phyloP scores from a whole-genome alignment of 2,329 filamentous ascomycete species.

The Neofusicoccum umdonicola region DNA sequence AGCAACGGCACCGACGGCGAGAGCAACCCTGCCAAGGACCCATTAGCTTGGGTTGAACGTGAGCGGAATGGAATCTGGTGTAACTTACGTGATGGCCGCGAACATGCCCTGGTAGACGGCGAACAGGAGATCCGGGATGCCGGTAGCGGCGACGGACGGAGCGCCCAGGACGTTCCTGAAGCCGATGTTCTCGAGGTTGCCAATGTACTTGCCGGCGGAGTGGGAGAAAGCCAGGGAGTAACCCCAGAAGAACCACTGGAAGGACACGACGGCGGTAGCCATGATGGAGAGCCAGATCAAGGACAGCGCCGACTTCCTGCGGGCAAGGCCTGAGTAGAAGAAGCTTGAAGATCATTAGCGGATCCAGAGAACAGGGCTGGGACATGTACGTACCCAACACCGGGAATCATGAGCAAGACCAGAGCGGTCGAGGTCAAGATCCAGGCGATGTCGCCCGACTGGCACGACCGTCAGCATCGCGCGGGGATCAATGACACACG shows the following conservation, averaged over 20 bases:
- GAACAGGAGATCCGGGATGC: conserved; percentile 80
- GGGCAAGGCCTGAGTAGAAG: conserved; percentile 89
- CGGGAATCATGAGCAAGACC: conserved; percentile 89
- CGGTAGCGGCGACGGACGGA: conserved; percentile 70
- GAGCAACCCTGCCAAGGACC: conserved; percentile 60
- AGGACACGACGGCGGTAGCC: conserved; percentile 73
- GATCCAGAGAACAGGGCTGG: background rate
- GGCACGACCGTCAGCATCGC: conserved; percentile 7
- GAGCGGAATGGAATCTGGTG: background rate
- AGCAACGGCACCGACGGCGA: conserved; percentile 80
- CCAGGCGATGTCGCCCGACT: conserved; percentile 82
- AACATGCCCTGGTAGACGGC: conserved; percentile 89
- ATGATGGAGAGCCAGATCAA: conserved; percentile 84
- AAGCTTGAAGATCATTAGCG: conserved; percentile 53
- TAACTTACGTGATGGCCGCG: conserved; percentile 75
- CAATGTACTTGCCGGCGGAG: conserved; percentile 71
- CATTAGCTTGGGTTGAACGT: conserved; percentile 12
- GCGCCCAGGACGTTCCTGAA: conserved; percentile 72
- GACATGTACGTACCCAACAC: conserved; percentile 61
- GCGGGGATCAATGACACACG: background rate
- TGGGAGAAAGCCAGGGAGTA: conserved; percentile 83
- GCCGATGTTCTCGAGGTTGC: conserved; percentile 75
- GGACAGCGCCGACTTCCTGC: conserved; percentile 83
- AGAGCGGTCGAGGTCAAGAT: conserved; percentile 73
- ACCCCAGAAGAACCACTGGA: conserved; percentile 97